Evolutionary conservation across 2,329 filamentous ascomycete genomes (phyloP).

Genomic region (Fusarium mangiferae): DNA sequence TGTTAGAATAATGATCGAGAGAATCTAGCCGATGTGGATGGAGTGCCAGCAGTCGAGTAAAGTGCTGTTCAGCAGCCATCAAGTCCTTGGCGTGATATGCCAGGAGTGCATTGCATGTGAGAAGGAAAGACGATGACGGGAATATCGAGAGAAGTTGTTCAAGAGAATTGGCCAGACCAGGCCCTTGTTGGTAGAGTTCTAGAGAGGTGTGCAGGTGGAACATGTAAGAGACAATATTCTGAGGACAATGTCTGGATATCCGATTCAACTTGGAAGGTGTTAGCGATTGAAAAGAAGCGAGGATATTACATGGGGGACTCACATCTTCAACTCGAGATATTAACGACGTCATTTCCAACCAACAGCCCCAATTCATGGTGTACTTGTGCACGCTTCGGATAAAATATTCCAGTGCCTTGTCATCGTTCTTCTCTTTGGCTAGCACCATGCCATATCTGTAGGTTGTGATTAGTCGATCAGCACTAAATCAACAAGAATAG

Average conservation of each 20-base stretch:
- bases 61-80: conserved; percentile 70
- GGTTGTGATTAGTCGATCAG: background rate
- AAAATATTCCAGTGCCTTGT: conserved; percentile 86
- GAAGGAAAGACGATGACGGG: conserved; percentile 86
- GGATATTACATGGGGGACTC: conserved; percentile 48
- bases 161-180: conserved; percentile 77
- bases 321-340: conserved; percentile 85
- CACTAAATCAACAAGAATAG: background rate
- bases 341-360: conserved; percentile 89
- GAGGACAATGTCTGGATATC: conserved; percentile 78
- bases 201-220: conserved; percentile 93
- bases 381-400: conserved; percentile 87
- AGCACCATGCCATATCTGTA: conserved; percentile 85
- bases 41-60: conserved; percentile 83
- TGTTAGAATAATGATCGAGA: conserved; percentile 96
- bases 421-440: conserved; percentile 89
- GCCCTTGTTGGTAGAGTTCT: conserved; percentile 88
- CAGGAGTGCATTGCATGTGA: conserved; percentile 88
- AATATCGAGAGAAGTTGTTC: conserved; percentile 86
- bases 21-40: conserved; percentile 82
- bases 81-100: conserved; percentile 92
- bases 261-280: conserved; percentile 69
- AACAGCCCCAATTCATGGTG: conserved; percentile 97
- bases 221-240: conserved; percentile 92
- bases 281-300: conserved; percentile 39